phyloP scores from a whole-genome alignment of 129 eudicot genomes.

The Arctium lappa region DNA sequence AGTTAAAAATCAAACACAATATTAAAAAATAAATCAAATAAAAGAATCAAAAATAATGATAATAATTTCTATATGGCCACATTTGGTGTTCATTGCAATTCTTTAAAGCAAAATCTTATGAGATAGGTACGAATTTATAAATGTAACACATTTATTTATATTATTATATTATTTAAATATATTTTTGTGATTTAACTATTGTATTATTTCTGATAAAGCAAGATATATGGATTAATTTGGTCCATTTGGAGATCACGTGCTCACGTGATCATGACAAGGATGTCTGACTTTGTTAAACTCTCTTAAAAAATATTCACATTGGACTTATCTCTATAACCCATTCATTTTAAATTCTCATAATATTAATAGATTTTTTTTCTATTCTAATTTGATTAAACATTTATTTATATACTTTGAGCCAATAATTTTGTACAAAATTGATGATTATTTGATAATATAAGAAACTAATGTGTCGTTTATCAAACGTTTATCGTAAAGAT shows the following conservation, averaged over 20 bases:
- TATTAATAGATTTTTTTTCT: too few relatives aligned
- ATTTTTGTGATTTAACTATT: background rate
- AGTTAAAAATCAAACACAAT: background rate
- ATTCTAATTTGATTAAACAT: too few relatives aligned
- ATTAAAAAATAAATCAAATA: too few relatives aligned
- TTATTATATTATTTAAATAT: background rate
- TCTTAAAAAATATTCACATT: background rate
- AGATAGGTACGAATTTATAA: background rate
- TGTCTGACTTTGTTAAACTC: conserved; percentile 11
- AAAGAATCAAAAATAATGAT: background rate
- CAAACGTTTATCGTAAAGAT: too few relatives aligned
- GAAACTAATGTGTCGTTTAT: too few relatives aligned
- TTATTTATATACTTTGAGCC: too few relatives aligned
- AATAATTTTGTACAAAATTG: too few relatives aligned
- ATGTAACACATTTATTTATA: background rate
- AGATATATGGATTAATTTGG: conserved; percentile 3
- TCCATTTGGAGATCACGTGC: conserved; percentile 37
- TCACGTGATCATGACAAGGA: conserved; percentile 35
- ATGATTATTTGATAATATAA: too few relatives aligned
- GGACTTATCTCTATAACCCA: background rate
- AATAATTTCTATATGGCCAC: background rate
- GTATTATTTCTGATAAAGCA: conserved; percentile 7
- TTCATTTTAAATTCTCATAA: too few relatives aligned
- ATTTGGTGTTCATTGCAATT: background rate
- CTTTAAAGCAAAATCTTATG: background rate